A percentile compares a stretch with the other conserved stretches of the same genome.
phyloP scores from a whole-genome alignment of 1,139 yeast species.

The Blastobotrys buckinghamii region DNA sequence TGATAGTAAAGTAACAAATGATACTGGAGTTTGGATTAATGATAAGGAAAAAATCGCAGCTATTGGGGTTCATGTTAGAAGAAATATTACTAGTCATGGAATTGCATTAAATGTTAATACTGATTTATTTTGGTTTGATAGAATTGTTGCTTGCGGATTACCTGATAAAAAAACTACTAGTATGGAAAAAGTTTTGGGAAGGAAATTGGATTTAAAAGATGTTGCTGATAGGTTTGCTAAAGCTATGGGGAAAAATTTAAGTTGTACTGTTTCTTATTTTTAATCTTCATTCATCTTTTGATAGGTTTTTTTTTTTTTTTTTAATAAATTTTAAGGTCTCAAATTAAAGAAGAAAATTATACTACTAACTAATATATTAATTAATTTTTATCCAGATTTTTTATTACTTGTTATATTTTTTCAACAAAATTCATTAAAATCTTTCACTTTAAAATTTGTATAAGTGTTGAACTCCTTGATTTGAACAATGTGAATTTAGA shows the following conservation, averaged over 20 bases:
- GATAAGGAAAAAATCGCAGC: slow-evolving; percentile 73
- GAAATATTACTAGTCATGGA: slow-evolving; percentile 87
- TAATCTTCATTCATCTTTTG: too few species aligned
- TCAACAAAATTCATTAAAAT: too few species aligned
- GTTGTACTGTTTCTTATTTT: not conserved
- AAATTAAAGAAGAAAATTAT: too few species aligned
- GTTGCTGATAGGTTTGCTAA: slow-evolving; percentile 49
- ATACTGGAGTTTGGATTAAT: slow-evolving; percentile 79
- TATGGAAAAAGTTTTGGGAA: slow-evolving; percentile 26
- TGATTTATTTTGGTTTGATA: slow-evolving; percentile 63
- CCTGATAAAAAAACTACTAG: slow-evolving; percentile 55
- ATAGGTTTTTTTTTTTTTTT: too few species aligned
- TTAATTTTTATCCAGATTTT: too few species aligned
- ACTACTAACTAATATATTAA: too few species aligned
- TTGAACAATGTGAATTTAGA: too few species aligned
- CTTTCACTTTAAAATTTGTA: too few species aligned
- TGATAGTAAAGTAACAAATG: slow-evolving; percentile 46
- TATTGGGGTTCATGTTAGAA: slow-evolving; percentile 78
- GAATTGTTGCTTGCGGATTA: slow-evolving; percentile 80
- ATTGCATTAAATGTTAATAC: slow-evolving; percentile 75
- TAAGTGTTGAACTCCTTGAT: too few species aligned
- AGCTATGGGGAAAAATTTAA: slow-evolving; percentile 41
- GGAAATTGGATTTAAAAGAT: slow-evolving; percentile 33
- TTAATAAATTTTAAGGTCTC: too few species aligned
- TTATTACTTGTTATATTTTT: too few species aligned